A percentile compares a stretch with the other conserved stretches of the same genome.
Evolutionary conservation across 2,329 filamentous ascomycete genomes (phyloP).

Genomic region (Plectosphaerella plurivora): DNA sequence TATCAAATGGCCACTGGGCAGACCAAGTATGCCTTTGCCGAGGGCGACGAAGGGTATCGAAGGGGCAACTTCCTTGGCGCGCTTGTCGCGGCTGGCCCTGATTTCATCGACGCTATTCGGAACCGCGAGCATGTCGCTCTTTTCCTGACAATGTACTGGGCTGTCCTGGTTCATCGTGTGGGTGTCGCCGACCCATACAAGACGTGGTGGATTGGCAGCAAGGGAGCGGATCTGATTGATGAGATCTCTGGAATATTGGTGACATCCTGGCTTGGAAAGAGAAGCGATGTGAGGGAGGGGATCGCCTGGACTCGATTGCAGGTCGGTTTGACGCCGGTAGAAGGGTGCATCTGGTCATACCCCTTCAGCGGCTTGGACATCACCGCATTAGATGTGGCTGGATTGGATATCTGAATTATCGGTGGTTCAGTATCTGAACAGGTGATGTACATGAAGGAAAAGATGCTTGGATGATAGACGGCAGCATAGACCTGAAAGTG

Average conservation of each 20-base stretch:
- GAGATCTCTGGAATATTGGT: not conserved
- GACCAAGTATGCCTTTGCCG: slow-evolving; percentile 22
- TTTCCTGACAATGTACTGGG: slow-evolving; percentile 32
- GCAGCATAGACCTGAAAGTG: too few species aligned
- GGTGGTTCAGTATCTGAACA: too few species aligned
- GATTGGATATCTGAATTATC: too few species aligned
- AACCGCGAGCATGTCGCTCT: slow-evolving; percentile 27
- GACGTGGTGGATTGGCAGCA: not conserved
- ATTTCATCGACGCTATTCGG: slow-evolving; percentile 23
- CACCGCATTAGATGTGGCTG: not conserved
- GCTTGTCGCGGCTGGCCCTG: slow-evolving; percentile 20
- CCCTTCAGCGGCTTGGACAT: not conserved
- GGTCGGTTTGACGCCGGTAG: not conserved
- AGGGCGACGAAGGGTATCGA: slow-evolving; percentile 22
- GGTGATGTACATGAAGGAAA: too few species aligned
- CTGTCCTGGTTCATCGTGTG: slow-evolving; percentile 22
- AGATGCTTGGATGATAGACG: too few species aligned
- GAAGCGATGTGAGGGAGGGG: not conserved
- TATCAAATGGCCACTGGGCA: slow-evolving; percentile 5
- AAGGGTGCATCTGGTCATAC: not conserved
- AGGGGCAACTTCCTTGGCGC: slow-evolving; percentile 24
- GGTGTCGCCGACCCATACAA: not conserved
- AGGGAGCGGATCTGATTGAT: not conserved
- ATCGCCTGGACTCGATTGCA: slow-evolving; percentile 3
- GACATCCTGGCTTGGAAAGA: not conserved